phyloP scores from a whole-genome alignment of 192 early-diverging fungal genomes.

The Umbelopsis sp. region DNA sequence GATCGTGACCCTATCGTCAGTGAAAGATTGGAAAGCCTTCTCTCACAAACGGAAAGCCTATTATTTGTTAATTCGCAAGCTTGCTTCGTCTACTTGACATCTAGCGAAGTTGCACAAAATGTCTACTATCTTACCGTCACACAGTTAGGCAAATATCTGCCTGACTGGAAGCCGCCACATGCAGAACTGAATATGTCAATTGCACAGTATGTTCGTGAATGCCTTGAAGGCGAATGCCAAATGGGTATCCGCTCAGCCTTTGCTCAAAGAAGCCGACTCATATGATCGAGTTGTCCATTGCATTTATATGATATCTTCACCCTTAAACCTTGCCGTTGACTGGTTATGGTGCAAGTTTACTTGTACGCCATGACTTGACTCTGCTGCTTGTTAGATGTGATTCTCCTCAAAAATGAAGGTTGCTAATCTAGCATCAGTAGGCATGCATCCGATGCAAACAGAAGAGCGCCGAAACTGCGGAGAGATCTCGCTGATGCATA shows the following conservation, averaged over 20 bases:
- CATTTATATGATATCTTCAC: too few species aligned
- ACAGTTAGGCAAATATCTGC: background rate
- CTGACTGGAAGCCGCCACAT: background rate
- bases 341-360: too few species aligned
- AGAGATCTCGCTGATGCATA: too few species aligned
- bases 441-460: too few species aligned
- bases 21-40: background rate
- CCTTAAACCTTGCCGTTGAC: too few species aligned
- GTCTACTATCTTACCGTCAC: background rate
- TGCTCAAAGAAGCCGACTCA: conserved; percentile 16
- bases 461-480: too few species aligned
- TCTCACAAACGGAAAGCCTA: background rate
- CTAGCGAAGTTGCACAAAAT: background rate
- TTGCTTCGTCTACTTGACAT: background rate
- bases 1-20: background rate
- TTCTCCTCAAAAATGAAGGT: too few species aligned
- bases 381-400: too few species aligned
- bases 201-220: conserved; percentile 10
- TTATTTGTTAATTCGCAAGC: conserved; percentile 5
- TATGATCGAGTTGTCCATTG: background rate
- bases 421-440: too few species aligned
- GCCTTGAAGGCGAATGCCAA: background rate
- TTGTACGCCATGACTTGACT: too few species aligned
- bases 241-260: background rate
- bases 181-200: background rate